Conservation (phyloP, 192 early-diverging fungal genomes). For the Jimgerdemannia lactiflua region DNA sequence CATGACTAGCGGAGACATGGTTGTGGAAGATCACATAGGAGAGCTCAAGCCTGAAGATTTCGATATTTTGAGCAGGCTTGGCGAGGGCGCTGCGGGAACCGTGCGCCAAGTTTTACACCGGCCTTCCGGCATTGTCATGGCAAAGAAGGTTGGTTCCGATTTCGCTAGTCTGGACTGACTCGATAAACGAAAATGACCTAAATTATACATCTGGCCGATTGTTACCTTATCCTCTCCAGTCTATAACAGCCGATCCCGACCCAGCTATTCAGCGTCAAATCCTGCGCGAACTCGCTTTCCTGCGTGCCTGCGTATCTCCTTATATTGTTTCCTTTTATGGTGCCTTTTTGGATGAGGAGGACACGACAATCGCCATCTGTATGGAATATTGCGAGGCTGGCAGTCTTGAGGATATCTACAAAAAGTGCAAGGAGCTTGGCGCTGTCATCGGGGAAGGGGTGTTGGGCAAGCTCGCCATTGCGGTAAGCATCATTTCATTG, state of each 20-base stretch:
- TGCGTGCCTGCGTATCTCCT: slow-evolving; percentile 86
- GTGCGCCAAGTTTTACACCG: slow-evolving; percentile 83
- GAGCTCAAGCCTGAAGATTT: slow-evolving; percentile 64
- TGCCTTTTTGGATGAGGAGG: slow-evolving; percentile 80
- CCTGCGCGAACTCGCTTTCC: slow-evolving; percentile 85
- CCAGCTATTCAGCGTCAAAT: slow-evolving; percentile 80
- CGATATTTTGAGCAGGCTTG: slow-evolving; percentile 70
- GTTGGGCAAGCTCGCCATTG: slow-evolving; percentile 83
- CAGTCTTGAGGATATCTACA: slow-evolving; percentile 91
- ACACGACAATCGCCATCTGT: slow-evolving; percentile 82
- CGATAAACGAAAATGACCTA: background rate
- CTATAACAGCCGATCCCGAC: slow-evolving; percentile 62
- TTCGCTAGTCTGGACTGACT: background rate
- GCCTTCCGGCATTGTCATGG: slow-evolving; percentile 81
- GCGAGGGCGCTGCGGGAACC: slow-evolving; percentile 87
- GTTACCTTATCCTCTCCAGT: slow-evolving; percentile 18
- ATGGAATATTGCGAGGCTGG: slow-evolving; percentile 98
- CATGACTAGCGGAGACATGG: no score
- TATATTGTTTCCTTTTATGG: slow-evolving; percentile 97
- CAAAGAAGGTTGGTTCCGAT: slow-evolving; percentile 76
- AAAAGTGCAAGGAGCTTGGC: slow-evolving; percentile 58
- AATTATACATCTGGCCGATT: no score
- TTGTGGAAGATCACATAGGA: background rate
- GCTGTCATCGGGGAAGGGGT: slow-evolving; percentile 88
- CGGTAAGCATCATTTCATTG: slow-evolving; percentile 38